Base-by-base conservation (phyloP, 805 yeast genomes). In the Kuraishia piskuri region DNA sequence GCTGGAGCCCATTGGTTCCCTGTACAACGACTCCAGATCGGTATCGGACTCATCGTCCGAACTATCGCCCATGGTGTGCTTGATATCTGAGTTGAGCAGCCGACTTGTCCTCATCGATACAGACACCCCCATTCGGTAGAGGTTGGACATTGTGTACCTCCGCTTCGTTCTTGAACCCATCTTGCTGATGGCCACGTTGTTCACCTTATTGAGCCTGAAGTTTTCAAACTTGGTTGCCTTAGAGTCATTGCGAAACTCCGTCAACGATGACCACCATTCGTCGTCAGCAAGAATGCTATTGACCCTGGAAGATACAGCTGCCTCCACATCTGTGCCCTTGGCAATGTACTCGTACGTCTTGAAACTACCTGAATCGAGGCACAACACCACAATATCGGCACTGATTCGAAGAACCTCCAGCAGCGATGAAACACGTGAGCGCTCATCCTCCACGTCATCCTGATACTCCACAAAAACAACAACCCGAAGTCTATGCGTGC, bases 401-500 rank as follows among this genome's bases (percentile, higher is more conserved):
- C 83, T 85, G 53, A 94, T 94, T 61, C 99, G 76, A 53, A 94
- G 73, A n/a, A 84, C 85, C 14, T 79, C 83, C 48, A 94, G 71
- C 31, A 94, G 68, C 46, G 82, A 80, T 1, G 61, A 61, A 45
- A 94, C 79, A 52, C 97, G 69, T 14, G 68, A 67, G 20, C 67
- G 68, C 63, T 94, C 99, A 50, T 86, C 90, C 1, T 69, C 76
- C 24, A 89, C 79, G 58, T 91, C 97, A 0, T 71, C 71, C 48
- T 72, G 74, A 54, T 76, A 75, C 68, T 94, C 99, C 26, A 94
- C 97, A 74, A 94, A 92, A 0, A 88, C 95, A 51, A 94, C 83
- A 10, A 94, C 90, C 55, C 99, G 74, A 44, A 94, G 65, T 5
- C 67, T 70, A 63, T 90, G 94, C 0, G 86, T 83, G 50, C 75